Evolutionary conservation across 345 rosid genomes (phyloP), one percentile per base, ranked within the genome.

Genomic region (Cardiospermum halicacabum): DNA sequence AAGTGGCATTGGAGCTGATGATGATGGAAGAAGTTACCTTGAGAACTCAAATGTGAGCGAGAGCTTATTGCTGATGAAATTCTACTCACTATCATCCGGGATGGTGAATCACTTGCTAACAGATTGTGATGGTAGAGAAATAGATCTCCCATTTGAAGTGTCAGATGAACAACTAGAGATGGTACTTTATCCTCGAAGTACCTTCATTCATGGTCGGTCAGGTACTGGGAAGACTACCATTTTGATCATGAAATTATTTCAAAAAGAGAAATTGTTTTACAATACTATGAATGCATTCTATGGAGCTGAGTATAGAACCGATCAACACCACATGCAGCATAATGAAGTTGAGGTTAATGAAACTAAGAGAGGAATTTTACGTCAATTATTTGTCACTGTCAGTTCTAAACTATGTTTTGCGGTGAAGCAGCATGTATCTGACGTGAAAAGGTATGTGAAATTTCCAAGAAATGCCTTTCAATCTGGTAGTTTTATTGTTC

Each of bases 161-260:
- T 78, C 84, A 1, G 79, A 70, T 32, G 77, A 82, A 51, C 82
- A 80, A 37, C 26, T 24, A 6, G 80, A 75, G 53, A 75, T 85
- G 12, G 77, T 83, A 39, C 22, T 40, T 47, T 77, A 64, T 12
- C 78, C 64, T 7, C 72, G 57, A 76, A 83, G 81, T 60, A 71
- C 79, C 11, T 81, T 85, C 48, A 67, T 82, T 11, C 64, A 78
- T 27, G 90, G 90, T 31, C 64, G 85, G 42, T 85, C 90, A 3
- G 90, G 87, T 5, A 85, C 82, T 0, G 90, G 90, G 4, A 85
- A 85, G 69, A 85, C 90, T 9, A 85, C 87, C 0, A 74, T 82
- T 39, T 34, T 82, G 27, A 80, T 80, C 0, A 78, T 73, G 75
- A 85, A 82, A 70, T 69, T 85, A 63, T 74, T 71, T 56, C 43